phyloP scores from a whole-genome alignment of 768 basidiomycete species.

The Tremella mesenterica region DNA sequence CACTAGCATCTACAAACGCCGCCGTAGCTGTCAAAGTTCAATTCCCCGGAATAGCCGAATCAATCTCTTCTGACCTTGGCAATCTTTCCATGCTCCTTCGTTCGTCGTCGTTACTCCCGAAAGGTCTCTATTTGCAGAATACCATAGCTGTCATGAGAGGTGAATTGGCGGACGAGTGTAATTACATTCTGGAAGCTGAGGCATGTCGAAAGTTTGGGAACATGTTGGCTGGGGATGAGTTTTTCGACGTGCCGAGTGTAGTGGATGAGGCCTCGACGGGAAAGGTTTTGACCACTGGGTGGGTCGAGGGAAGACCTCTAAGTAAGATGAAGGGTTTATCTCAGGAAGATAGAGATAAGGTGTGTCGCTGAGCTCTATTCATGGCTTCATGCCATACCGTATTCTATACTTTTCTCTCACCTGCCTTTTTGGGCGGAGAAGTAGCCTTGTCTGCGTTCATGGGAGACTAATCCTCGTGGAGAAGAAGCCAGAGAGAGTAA shows the following conservation, averaged over 20 bases:
- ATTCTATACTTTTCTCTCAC: not conserved
- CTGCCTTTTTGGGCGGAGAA: not conserved
- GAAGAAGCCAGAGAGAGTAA: not conserved
- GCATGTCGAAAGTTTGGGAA: slow-evolving; percentile 56
- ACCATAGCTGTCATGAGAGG: slow-evolving; percentile 81
- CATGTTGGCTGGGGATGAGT: slow-evolving; percentile 47
- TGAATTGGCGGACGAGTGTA: slow-evolving; percentile 85
- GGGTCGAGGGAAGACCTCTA: slow-evolving; percentile 68
- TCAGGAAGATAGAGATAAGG: slow-evolving; percentile 64
- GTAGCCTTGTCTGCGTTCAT: too few relatives aligned
- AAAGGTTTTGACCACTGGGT: slow-evolving; percentile 82
- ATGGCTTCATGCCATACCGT: not conserved
- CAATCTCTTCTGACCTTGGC: slow-evolving; percentile 76
- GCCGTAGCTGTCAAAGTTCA: slow-evolving; percentile 66
- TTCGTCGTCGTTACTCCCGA: slow-evolving; percentile 71
- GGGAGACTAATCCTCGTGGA: not conserved
- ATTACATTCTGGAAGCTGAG: slow-evolving; percentile 74
- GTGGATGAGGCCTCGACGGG: slow-evolving; percentile 73
- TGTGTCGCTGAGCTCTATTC: slow-evolving; percentile 38
- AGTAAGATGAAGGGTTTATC: slow-evolving; percentile 52
- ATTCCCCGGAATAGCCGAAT: slow-evolving; percentile 81
- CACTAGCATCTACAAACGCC: slow-evolving; percentile 49
- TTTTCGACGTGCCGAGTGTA: slow-evolving; percentile 73
- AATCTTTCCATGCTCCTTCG: slow-evolving; percentile 76
- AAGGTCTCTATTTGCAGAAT: slow-evolving; percentile 79